These are phyloP conservation scores for Globisporangium paddicum DNA, from an alignment of 352 stramenopile species.

Conservation along the genomic window DNA sequence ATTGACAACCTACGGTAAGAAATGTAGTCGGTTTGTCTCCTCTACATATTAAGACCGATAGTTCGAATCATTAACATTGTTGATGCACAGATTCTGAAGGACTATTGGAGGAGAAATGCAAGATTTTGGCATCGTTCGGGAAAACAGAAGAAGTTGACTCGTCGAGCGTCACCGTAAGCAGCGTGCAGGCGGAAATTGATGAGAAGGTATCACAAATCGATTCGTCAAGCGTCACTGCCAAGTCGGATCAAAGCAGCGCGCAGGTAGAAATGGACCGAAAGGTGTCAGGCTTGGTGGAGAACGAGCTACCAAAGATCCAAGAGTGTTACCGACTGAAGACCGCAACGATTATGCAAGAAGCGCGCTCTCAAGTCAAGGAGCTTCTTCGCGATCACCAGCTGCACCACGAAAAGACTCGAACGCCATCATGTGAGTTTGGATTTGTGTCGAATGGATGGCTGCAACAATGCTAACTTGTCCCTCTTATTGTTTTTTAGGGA, in stretches of 20 bases:
- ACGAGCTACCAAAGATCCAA: conserved; percentile 39
- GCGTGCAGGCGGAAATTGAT: conserved; percentile 47
- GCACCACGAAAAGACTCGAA: conserved; percentile 6
- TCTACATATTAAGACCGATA: not conserved
- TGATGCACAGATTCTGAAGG: conserved; percentile 32
- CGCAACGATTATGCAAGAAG: conserved; percentile 37
- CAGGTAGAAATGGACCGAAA: conserved; percentile 49
- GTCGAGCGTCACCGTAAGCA: conserved; percentile 7
- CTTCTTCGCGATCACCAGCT: conserved; percentile 24
- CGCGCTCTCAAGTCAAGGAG: conserved; percentile 19
- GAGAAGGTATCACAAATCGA: conserved; percentile 29
- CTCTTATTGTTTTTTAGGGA: not conserved
- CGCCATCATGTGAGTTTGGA: conserved; percentile 9
- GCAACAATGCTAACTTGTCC: not conserved
- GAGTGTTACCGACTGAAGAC: conserved; percentile 50
- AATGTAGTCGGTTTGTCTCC: no score
- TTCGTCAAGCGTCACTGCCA: conserved; percentile 12
- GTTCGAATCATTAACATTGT: not conserved
- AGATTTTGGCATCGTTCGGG: conserved; percentile 40
- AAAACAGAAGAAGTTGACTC: conserved; percentile 30
- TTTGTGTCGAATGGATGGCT: not conserved
- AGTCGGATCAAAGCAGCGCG: conserved; percentile 7
- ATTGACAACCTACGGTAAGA: conserved; percentile 34
- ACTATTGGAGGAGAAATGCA: conserved; percentile 41
- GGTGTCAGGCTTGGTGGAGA: conserved; percentile 35